Base-by-base conservation (phyloP, 2,329 filamentous ascomycete genomes). In the Hypoxylon sp. region DNA sequence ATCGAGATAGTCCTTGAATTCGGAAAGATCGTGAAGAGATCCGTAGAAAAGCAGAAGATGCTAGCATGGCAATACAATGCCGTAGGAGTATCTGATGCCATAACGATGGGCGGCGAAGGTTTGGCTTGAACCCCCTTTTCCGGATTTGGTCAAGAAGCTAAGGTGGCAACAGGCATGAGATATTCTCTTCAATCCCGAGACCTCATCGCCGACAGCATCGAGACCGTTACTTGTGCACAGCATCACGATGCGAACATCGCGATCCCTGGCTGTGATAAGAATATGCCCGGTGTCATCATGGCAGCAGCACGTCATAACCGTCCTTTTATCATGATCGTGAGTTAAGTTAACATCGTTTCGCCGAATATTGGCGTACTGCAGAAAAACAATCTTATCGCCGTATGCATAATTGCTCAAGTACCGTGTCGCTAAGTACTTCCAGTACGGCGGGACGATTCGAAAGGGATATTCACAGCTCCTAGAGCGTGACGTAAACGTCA, bases 61-160 rank as follows among this genome's bases (percentile, higher is more conserved):
- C 84, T 98, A 22, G 94, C 88, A 44, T 98, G 93, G 93, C 93
- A 97, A 77, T 97, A 94, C 79, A 96, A 95, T 77, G 96, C 93
- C 17, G 87, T 97, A 66, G 93, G 94, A 52, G 82, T 97, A 10
- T 93, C 92, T 8, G 93, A 97, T 77, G 94, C 89, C 50, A 97
- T 97, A 73, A 97, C 94, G 2, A 97, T 97, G 94, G 94, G 94
- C 56, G 91, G 91, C 68, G 92, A 97, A 81, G 93, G 91, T 92
- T 73, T 68, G 80, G 70, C 4, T 47, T 50, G 19, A 19, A 15
- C 17, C 28, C 17, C 17, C 19, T 11, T 34, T 50, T 49, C 13
- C 24, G 2, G 1, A 22, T 24, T 19, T 24, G 19, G n/a, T 34
- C 26, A 37, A 30, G 22, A 17, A 19, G 24, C 57, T 61, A 41